Evolutionary conservation across 768 basidiomycete species (phyloP).

Genomic region (Epithele typhae): DNA sequence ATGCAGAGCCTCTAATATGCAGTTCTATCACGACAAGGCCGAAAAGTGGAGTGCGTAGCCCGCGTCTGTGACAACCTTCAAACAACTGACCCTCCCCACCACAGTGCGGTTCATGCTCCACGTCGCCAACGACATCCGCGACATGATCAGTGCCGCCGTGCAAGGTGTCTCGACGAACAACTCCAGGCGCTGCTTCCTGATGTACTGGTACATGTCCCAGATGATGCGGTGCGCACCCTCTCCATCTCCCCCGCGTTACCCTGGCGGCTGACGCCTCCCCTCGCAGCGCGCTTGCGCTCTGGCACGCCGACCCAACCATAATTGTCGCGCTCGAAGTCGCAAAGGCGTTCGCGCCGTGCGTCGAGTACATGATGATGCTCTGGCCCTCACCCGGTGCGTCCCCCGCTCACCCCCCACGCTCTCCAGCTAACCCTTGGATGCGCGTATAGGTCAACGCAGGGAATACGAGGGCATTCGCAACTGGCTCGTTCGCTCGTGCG

Average conservation of each 20-base stretch:
- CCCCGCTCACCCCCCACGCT: conserved; percentile 5
- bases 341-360: conserved; percentile 50
- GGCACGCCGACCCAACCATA: conserved; percentile 56
- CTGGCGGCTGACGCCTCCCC: no score
- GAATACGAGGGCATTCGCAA: conserved; percentile 44
- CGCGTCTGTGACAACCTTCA: no score
- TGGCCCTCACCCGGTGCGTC: conserved; percentile 62
- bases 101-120: background rate
- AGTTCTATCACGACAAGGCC: conserved; percentile 24
- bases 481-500: conserved; percentile 43
- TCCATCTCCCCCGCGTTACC: background rate
- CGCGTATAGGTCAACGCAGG: conserved; percentile 46
- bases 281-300: conserved; percentile 49
- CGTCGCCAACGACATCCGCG: background rate
- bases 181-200: conserved; percentile 60
- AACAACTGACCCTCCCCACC: background rate
- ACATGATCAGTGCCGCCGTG: conserved; percentile 47
- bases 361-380: conserved; percentile 55
- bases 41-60: conserved; percentile 27
- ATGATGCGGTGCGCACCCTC: conserved; percentile 44
- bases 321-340: conserved; percentile 59
- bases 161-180: conserved; percentile 51
- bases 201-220: conserved; percentile 76
- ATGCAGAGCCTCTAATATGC: conserved; percentile 46
- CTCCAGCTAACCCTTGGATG: no score